Conservation (phyloP, 495 filamentous ascomycete genomes). For the Xylaria sp. region DNA sequence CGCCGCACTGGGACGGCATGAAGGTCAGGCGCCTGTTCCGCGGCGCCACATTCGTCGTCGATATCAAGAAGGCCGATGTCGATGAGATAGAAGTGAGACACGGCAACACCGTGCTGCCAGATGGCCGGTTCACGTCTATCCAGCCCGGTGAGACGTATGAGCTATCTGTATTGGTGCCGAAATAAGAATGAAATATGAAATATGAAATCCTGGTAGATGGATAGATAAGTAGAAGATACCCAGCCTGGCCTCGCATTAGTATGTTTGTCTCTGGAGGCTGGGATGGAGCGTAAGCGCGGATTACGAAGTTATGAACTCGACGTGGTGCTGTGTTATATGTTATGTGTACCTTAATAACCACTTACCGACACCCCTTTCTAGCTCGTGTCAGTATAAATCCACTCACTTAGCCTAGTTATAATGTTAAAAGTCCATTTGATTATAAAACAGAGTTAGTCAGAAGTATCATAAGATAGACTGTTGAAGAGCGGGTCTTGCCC, state of each 20-base stretch:
- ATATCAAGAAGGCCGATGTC: conserved; percentile 50
- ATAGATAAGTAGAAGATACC: neutral
- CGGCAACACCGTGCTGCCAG: conserved; percentile 43
- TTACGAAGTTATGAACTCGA: conserved; percentile 13
- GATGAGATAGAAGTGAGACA: conserved; percentile 50
- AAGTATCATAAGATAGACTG: neutral
- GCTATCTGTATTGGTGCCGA: conserved; percentile 39
- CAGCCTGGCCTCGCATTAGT: no score
- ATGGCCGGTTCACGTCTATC: conserved; percentile 49
- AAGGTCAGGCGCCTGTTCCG: conserved; percentile 58
- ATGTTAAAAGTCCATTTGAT: neutral
- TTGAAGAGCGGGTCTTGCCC: no score
- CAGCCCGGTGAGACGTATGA: conserved; percentile 48
- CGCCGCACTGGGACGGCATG: conserved; percentile 55
- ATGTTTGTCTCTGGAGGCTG: neutral
- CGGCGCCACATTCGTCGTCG: conserved; percentile 56
- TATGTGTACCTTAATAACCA: neutral
- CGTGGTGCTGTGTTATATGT: neutral
- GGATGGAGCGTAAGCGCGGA: neutral
- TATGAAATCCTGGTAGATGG: neutral
- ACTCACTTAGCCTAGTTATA: conserved; percentile 10
- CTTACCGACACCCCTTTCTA: neutral
- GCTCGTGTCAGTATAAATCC: neutral
- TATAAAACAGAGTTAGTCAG: neutral
- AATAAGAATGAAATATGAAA: neutral